Evolutionary conservation across 176 grass and related monocot genomes (phyloP).

Genomic region (Eleusine indica): DNA sequence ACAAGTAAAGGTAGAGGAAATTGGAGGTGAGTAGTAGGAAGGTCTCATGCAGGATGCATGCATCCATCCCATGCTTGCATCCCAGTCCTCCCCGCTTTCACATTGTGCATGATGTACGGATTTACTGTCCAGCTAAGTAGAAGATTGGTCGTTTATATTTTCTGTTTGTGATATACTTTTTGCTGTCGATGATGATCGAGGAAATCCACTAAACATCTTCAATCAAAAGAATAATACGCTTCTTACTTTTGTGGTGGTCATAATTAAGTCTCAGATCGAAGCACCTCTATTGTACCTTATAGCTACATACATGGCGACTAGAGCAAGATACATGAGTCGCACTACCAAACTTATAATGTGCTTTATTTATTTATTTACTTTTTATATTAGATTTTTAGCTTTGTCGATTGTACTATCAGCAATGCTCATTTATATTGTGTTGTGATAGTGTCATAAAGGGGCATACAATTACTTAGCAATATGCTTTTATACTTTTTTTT

Average conservation of each 20-base stretch:
- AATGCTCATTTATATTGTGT: background rate
- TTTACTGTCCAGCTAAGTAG: background rate
- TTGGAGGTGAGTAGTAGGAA: background rate
- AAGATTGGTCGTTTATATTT: background rate
- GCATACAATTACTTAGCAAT: background rate
- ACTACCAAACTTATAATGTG: background rate
- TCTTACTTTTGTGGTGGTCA: too few relatives aligned
- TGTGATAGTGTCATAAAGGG: background rate
- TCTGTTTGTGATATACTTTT: too few relatives aligned
- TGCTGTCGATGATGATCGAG: too few relatives aligned
- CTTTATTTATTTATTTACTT: background rate
- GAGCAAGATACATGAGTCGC: background rate
- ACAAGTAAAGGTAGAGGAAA: background rate
- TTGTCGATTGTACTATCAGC: background rate
- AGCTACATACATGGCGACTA: background rate
- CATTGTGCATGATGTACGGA: background rate
- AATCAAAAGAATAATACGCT: too few relatives aligned
- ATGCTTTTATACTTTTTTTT: too few relatives aligned
- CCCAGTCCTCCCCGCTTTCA: background rate
- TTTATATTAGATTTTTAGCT: background rate
- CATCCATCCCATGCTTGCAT: background rate
- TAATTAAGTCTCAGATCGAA: too few relatives aligned
- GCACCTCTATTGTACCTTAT: background rate
- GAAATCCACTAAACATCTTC: too few relatives aligned
- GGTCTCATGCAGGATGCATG: conserved; percentile 18